Conservation (phyloP, 148 eudicot species). For the Cornus controversa region DNA sequence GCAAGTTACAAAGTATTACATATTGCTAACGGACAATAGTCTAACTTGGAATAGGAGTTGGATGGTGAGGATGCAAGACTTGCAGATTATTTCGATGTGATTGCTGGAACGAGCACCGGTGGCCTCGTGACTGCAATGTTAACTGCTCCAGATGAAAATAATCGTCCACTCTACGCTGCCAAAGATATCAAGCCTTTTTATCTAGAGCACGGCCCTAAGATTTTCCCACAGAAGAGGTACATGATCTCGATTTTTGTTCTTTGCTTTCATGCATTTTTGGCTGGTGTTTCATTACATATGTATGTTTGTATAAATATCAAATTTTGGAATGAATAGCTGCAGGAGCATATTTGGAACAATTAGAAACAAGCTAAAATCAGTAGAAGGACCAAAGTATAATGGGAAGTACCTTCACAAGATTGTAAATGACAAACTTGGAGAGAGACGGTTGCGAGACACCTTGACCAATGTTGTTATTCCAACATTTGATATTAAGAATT, state of each 20-base stretch:
- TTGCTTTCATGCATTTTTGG: no score
- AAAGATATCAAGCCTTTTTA: constrained; percentile 28
- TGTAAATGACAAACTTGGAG: no score
- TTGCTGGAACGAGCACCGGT: constrained; percentile 29
- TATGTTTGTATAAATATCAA: no score
- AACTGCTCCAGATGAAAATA: constrained; percentile 23
- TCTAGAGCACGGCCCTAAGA: constrained; percentile 19
- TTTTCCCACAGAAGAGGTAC: constrained; percentile 17
- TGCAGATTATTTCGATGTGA: constrained; percentile 26
- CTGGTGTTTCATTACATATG: no score
- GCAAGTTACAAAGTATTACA: no score
- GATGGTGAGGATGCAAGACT: constrained; percentile 24
- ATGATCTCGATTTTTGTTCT: no score
- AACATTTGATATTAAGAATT: neutral
- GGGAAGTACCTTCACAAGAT: no score
- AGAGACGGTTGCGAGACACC: constrained; percentile 1
- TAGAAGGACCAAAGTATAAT: no score
- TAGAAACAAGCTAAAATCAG: neutral
- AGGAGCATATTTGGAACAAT: neutral
- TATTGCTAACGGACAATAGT: neutral
- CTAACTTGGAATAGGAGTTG: constrained; percentile 3
- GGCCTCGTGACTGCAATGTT: constrained; percentile 27
- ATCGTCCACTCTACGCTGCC: constrained; percentile 27
- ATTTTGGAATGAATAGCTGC: neutral
- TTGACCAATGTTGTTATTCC: constrained; percentile 22